Conservation (phyloP, 306 rosid species). For the Geum urbanum region DNA sequence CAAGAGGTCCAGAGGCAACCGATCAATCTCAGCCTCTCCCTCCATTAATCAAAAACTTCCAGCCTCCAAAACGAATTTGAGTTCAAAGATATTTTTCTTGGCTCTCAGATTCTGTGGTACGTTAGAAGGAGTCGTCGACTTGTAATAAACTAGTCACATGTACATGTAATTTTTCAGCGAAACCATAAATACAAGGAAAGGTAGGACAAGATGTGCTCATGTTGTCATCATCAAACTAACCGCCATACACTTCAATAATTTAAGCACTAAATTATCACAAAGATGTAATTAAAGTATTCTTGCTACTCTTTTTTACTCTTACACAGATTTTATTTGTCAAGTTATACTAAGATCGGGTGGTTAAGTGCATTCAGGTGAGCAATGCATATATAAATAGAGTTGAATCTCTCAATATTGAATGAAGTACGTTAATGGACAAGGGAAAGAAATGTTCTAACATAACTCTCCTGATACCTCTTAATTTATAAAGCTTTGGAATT, state of each 20-base stretch:
- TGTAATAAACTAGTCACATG: not conserved
- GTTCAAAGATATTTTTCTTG: not conserved
- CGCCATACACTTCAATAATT: not conserved
- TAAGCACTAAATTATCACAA: not conserved
- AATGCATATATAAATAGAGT: too few relatives aligned
- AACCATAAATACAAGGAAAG: not conserved
- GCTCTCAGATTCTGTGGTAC: not conserved
- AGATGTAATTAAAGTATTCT: too few relatives aligned
- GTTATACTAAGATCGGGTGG: too few relatives aligned
- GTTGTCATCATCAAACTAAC: conserved; percentile 13
- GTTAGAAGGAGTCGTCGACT: conserved; percentile 21
- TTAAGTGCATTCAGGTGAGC: too few relatives aligned
- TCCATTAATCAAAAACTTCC: conserved; percentile 28
- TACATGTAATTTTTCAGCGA: conserved; percentile 11
- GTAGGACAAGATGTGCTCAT: conserved; percentile 44
- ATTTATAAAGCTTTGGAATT: too few relatives aligned
- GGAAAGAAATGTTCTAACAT: too few relatives aligned
- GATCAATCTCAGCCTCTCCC: conserved; percentile 65
- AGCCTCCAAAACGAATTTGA: not conserved
- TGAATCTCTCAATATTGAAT: too few relatives aligned
- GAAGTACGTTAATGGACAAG: too few relatives aligned
- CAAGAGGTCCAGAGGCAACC: conserved; percentile 69
- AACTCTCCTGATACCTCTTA: too few relatives aligned
- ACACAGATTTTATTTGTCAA: too few relatives aligned
- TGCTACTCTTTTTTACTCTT: too few relatives aligned